Evolutionary conservation across 208 protist species (phyloP).

Genomic region (Trichomonas gallinae): DNA sequence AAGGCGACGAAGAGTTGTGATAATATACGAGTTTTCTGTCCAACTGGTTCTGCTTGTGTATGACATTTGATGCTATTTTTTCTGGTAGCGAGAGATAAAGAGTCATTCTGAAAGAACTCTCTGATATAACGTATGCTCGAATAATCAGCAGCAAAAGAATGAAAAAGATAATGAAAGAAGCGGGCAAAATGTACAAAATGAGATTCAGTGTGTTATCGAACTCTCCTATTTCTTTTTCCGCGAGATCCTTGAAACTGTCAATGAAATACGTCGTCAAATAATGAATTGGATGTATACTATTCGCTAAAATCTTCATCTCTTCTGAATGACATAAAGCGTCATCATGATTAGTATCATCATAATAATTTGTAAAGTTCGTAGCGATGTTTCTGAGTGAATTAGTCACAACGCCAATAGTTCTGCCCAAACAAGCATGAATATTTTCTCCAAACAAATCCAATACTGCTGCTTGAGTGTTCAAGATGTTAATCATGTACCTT

Average conservation of each 20-base stretch:
- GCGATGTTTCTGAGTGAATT: not conserved
- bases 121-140: no score
- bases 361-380: not conserved
- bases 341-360: not conserved
- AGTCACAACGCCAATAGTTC: not conserved
- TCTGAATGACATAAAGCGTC: not conserved
- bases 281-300: not conserved
- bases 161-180: no score
- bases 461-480: not conserved
- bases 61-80: not conserved
- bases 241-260: no score
- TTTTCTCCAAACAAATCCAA: not conserved
- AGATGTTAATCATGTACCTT: not conserved
- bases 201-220: not conserved
- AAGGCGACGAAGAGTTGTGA: not conserved
- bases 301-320: not conserved
- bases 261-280: not conserved
- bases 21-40: not conserved
- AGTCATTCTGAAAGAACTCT: not conserved
- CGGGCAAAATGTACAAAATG: not conserved
- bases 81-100: not conserved
- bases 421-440: not conserved
- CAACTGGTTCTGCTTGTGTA: not conserved
- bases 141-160: no score
- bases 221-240: not conserved